phyloP scores from a whole-genome alignment of 768 basidiomycete species.

The Royoungia palumana region DNA sequence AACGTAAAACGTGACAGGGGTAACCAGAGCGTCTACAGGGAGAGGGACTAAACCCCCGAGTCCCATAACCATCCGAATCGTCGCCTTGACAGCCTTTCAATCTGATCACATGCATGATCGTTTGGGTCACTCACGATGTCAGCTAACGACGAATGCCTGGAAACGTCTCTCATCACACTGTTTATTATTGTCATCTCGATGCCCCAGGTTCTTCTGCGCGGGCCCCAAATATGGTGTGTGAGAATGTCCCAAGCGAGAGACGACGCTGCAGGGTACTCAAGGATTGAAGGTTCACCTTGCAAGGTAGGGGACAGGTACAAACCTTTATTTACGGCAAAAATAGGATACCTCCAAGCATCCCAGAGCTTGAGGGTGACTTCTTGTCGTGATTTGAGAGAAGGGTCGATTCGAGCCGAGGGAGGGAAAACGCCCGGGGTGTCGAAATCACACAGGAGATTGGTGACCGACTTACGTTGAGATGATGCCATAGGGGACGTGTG shows the following conservation, averaged over 20 bases:
- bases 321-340: conserved; percentile 70
- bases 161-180: conserved; percentile 82
- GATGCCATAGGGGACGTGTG: conserved; percentile 14
- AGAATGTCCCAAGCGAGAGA: conserved; percentile 63
- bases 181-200: conserved; percentile 89
- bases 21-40: conserved; percentile 89
- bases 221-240: conserved; percentile 79
- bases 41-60: conserved; percentile 80
- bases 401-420: conserved; percentile 70
- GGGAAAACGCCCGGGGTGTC: conserved; percentile 66
- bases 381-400: conserved; percentile 58
- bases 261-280: conserved; percentile 20
- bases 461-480: conserved; percentile 18
- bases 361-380: conserved; percentile 56
- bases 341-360: conserved; percentile 70
- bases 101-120: not conserved
- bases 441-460: conserved; percentile 45
- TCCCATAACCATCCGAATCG: conserved; percentile 64
- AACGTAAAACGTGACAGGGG: conserved; percentile 90
- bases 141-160: conserved; percentile 75
- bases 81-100: conserved; percentile 32
- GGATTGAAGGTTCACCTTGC: not conserved
- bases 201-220: conserved; percentile 88
- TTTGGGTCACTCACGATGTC: conserved; percentile 61
- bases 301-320: not conserved